Percentiles rank a stretch among this genome's conserved stretches.
Evolutionary conservation across 2,329 filamentous ascomycete genomes (phyloP).

Genomic region (Ophiostoma sp.): DNA sequence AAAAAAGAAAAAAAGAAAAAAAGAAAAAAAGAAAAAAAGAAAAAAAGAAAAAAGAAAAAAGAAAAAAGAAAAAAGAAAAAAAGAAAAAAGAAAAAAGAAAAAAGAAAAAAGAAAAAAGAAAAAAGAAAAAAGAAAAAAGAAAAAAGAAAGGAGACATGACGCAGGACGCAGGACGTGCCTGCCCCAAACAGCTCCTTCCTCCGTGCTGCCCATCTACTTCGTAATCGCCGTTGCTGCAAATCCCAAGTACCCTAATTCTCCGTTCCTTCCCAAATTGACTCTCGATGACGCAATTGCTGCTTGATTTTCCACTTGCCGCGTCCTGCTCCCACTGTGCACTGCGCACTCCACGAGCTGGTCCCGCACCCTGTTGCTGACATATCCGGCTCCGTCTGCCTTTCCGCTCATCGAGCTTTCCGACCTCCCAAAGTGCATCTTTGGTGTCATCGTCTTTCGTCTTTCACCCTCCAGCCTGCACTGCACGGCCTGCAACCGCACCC

Average conservation of each 20-base stretch:
- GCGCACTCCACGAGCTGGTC: constrained; percentile 1
- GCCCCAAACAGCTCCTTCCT: background rate
- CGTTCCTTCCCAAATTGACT: background rate
- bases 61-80: background rate
- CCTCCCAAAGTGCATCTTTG: background rate
- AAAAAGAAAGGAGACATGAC: background rate
- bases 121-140: background rate
- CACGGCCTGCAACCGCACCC: too few relatives aligned
- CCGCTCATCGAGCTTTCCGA: background rate
- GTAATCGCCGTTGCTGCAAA: too few relatives aligned
- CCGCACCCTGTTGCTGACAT: constrained; percentile 6
- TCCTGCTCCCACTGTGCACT: background rate
- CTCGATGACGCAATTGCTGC: constrained; percentile 1
- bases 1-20: too few relatives aligned
- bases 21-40: background rate
- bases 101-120: background rate
- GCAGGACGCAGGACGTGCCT: background rate
- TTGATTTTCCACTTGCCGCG: constrained; percentile 6
- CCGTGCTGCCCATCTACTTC: too few relatives aligned
- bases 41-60: background rate
- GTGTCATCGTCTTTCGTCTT: background rate
- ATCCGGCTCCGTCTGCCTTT: background rate
- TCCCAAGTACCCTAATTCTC: background rate
- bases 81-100: background rate
- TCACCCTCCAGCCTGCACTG: background rate